Evolutionary conservation across 176 grass and related monocot genomes (phyloP), one percentile per base, ranked within the genome.

Genomic region (Zoysia pacifica): DNA sequence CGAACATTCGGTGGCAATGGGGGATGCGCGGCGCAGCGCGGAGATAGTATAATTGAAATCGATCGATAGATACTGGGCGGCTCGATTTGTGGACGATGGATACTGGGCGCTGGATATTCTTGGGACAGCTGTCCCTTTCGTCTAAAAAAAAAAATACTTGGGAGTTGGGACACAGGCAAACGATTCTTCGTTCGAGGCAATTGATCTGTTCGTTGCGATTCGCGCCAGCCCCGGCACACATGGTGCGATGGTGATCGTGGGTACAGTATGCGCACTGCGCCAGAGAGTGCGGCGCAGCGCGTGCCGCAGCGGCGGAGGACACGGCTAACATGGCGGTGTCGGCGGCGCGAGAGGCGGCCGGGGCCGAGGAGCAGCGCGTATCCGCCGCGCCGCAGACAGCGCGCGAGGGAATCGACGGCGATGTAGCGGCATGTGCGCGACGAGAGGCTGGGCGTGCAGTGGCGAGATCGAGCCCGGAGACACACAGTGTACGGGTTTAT

Each of bases 281-380:
- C 8, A 12, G 37, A 10, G 11, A 0, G 14, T 43, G 7, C 39
- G 14, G 19, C n/a, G 65, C 14, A 51, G 14, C 14, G 38, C 7
- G 70, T 53, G 50, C 50, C 2, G 15, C 71, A 18, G 41, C 43
- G 43, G 4, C 14, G 75, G 14, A 12, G 61, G 60, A 50, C 46
- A 77, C 15, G 61, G 75, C 61, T 65, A 66, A 86, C 76, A 20
- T 80, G 76, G 84, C 67, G 28, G 69, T 41, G 76, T 74, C 76
- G 69, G 60, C 76, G 69, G 75, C 13, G 83, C 11, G 8, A 15
- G 19, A 9, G 16, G 39, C 40, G 20, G 69, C 46, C 46, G 69
- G 55, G 18, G 20, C 18, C 10, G 59, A 16, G 20, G 13, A 37
- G 75, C 60, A 51, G 60, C 14, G 60, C 45, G 75, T 50, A 40